Evolutionary conservation across 352 stramenopile species (phyloP), one percentile per base, ranked within the genome.

Genomic region (Elongisporangium undulatum): DNA sequence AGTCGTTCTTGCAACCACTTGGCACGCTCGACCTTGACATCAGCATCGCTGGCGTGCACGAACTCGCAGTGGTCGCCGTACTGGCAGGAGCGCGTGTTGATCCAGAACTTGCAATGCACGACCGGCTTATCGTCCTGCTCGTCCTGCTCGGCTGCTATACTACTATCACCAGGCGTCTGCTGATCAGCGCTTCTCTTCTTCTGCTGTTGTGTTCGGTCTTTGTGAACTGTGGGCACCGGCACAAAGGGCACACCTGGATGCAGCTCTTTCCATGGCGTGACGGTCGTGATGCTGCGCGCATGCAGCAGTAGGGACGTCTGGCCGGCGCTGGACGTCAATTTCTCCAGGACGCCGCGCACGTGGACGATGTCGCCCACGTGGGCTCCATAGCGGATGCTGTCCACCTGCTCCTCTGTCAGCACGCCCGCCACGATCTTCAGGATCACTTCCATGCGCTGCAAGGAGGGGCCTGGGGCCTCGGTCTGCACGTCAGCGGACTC

Each of bases 71-170:
- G 72, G 58, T 86, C 72, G 16, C 85, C 79, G 22, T 79, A 67
- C 51, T 92, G 82, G 59, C 85, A 92, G 22, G 70, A 74, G 22
- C 75, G 78, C 29, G 83, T 89, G 66, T 92, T 94, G 68, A 94
- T 90, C 80, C 83, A 92, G 66, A 89, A 91, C 58, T 94, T 92
- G 72, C 85, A 92, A 41, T 88, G 76, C 29, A 62, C 53, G 39
- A 64, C 59, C 21, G 67, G 49, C 4, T 60, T 21, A 3, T 62
- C 22, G 24, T 38, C 2, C 21, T 29, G 55, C 29, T 8, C 13
- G 53, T 45, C 58, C 51, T 58, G 49, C 16, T n/a, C 24, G 16
- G 10, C 10, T 15, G 16, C 10, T 7, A 20, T 10, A 9, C 23
- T 29, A 6, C 49, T 26, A 49, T n/a, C 17, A 10, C 21, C 53